Evolutionary conservation across 495 filamentous ascomycete species (phyloP).

Genomic region (Penicillium riverlandense): DNA sequence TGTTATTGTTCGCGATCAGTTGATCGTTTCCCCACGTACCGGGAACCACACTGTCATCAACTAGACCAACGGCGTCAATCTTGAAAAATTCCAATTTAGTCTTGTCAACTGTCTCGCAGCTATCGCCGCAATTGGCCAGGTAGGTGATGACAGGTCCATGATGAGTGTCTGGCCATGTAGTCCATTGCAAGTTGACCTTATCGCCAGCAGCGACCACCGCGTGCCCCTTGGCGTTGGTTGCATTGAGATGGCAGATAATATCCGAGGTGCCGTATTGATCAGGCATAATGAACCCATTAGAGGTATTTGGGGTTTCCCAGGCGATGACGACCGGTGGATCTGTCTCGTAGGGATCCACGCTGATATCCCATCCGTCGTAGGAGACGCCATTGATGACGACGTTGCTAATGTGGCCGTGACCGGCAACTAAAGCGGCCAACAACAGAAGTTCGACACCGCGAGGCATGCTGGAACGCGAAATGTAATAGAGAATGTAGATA

Average conservation of each 20-base stretch:
- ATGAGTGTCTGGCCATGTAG: slow-evolving; percentile 58
- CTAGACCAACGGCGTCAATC: slow-evolving; percentile 57
- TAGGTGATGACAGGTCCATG: slow-evolving; percentile 69
- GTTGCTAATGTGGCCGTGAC: slow-evolving; percentile 22
- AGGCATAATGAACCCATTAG: slow-evolving; percentile 52
- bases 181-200: slow-evolving; percentile 54
- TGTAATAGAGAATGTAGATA: too few species aligned
- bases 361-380: slow-evolving; percentile 37
- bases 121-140: slow-evolving; percentile 61
- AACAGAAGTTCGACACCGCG: too few species aligned
- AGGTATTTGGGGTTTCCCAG: slow-evolving; percentile 48
- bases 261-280: slow-evolving; percentile 41
- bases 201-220: slow-evolving; percentile 48
- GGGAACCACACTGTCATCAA: slow-evolving; percentile 35
- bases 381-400: slow-evolving; percentile 25
- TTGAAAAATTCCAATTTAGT: slow-evolving; percentile 64
- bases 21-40: slow-evolving; percentile 61
- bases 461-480: too few species aligned
- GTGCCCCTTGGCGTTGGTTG: slow-evolving; percentile 42
- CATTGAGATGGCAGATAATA: slow-evolving; percentile 62
- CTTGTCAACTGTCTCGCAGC: slow-evolving; percentile 58
- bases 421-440: slow-evolving; percentile 13
- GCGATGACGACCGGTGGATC: slow-evolving; percentile 45
- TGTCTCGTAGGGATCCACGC: slow-evolving; percentile 22
- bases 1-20: slow-evolving; percentile 56